A percentile compares a stretch with the other conserved stretches of the same genome.
These are phyloP conservation scores for Verticillium tricorpus DNA, from an alignment of 2,329 filamentous ascomycete genomes.

Conservation along the genomic window DNA sequence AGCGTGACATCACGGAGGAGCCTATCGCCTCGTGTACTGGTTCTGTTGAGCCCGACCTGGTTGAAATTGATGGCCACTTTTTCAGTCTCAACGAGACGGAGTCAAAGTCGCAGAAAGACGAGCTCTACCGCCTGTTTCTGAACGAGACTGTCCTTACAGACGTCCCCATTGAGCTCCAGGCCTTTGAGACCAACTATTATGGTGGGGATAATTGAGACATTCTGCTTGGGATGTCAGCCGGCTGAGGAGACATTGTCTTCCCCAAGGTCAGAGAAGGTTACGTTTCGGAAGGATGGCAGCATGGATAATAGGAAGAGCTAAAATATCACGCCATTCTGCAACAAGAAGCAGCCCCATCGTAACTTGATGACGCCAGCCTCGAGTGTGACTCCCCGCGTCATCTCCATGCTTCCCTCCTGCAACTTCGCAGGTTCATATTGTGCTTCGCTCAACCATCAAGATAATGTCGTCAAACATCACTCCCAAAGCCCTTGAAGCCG, in stretches of 20 bases:
- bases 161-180: not conserved
- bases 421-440: too few species aligned
- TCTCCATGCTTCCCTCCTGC: too few species aligned
- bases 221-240: too few species aligned
- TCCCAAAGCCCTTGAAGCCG: constrained; percentile 24
- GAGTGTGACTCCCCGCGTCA: too few species aligned
- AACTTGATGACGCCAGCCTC: too few species aligned
- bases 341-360: too few species aligned
- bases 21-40: not conserved
- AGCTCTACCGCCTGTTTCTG: not conserved
- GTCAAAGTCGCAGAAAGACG: not conserved
- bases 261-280: too few species aligned
- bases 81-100: not conserved
- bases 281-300: too few species aligned
- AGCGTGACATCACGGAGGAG: not conserved
- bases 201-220: not conserved
- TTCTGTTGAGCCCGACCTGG: not conserved
- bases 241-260: too few species aligned
- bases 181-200: not conserved
- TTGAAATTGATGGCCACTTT: not conserved
- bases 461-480: constrained; percentile 9
- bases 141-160: not conserved
- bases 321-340: too few species aligned
- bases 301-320: too few species aligned
- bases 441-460: too few species aligned